Conservation (phyloP, 257 asterid species). For the Handroanthus guayacan region DNA sequence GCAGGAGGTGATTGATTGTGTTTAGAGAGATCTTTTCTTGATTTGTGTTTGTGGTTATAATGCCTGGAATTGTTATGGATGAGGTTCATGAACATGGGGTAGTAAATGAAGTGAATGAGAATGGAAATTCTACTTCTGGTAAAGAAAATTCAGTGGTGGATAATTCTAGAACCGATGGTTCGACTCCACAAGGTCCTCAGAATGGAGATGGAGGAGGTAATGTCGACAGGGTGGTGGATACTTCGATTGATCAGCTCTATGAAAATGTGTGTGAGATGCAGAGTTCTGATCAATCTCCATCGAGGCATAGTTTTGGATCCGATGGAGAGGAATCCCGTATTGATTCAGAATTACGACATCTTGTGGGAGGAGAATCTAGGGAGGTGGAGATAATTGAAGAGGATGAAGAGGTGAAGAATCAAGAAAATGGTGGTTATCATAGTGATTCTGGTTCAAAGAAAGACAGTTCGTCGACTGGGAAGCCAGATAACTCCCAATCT, state of each 20-base stretch:
- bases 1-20: slow-evolving; percentile 48
- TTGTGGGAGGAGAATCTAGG: slow-evolving; percentile 86
- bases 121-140: slow-evolving; percentile 45
- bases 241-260: slow-evolving; percentile 89
- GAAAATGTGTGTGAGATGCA: slow-evolving; percentile 95
- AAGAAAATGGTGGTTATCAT: slow-evolving; percentile 47
- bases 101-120: slow-evolving; percentile 40
- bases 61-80: slow-evolving; percentile 82
- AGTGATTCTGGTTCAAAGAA: slow-evolving; percentile 53
- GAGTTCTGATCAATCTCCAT: slow-evolving; percentile 94
- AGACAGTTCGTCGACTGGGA: slow-evolving; percentile 43
- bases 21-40: slow-evolving; percentile 38
- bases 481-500: slow-evolving; percentile 51
- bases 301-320: slow-evolving; percentile 91
- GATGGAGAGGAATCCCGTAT: slow-evolving; percentile 92
- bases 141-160: slow-evolving; percentile 46
- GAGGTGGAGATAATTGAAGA: slow-evolving; percentile 85
- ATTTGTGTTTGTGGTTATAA: slow-evolving; percentile 39
- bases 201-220: slow-evolving; percentile 43
- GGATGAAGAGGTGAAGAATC: slow-evolving; percentile 69
- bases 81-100: slow-evolving; percentile 58
- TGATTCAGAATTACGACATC: slow-evolving; percentile 88
- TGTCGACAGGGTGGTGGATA: slow-evolving; percentile 57
- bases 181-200: slow-evolving; percentile 47
- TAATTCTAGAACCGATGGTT: slow-evolving; percentile 35